These are phyloP conservation scores for Fusarium kyushuense DNA, from an alignment of 2,329 filamentous ascomycete genomes.

Conservation along the genomic window DNA sequence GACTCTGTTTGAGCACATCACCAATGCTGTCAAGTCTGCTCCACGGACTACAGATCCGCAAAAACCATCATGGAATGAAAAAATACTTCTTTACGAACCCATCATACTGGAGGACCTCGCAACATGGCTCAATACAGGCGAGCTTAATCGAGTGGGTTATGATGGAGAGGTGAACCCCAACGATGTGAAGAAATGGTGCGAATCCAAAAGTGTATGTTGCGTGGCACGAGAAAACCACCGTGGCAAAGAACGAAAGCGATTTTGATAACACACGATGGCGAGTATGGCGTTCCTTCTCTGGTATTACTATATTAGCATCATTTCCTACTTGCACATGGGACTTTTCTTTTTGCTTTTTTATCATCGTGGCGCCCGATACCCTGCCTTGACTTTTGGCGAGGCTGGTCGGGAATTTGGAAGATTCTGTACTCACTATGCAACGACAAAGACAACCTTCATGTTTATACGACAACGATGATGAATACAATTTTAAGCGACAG, in stretches of 20 bases:
- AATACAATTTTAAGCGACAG: conserved; percentile 21
- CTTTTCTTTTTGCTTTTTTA: conserved; percentile 1
- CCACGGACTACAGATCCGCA: conserved; percentile 62
- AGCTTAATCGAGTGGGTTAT: conserved; percentile 71
- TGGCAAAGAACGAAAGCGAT: conserved; percentile 67
- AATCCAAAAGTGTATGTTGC: conserved; percentile 87
- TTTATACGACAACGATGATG: conserved; percentile 25
- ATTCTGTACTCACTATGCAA: conserved; percentile 10
- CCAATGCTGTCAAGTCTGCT: conserved; percentile 64
- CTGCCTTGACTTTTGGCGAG: neutral
- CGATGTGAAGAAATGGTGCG: conserved; percentile 90
- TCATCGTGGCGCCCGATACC: neutral
- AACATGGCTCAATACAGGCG: conserved; percentile 81
- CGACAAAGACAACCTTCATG: conserved; percentile 18
- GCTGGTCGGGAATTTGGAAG: neutral
- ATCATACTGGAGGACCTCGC: conserved; percentile 89
- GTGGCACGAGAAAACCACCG: conserved; percentile 72
- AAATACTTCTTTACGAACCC: conserved; percentile 93
- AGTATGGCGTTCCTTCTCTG: conserved; percentile 36
- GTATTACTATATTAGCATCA: conserved; percentile 5
- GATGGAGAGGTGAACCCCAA: conserved; percentile 72
- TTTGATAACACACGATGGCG: conserved; percentile 38
- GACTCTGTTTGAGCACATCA: conserved; percentile 65
- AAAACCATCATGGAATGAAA: conserved; percentile 84
- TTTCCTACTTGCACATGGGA: conserved; percentile 2